Evolutionary conservation across 169 alveolate genomes (phyloP).

Genomic region (Plasmodium chabaudi): DNA sequence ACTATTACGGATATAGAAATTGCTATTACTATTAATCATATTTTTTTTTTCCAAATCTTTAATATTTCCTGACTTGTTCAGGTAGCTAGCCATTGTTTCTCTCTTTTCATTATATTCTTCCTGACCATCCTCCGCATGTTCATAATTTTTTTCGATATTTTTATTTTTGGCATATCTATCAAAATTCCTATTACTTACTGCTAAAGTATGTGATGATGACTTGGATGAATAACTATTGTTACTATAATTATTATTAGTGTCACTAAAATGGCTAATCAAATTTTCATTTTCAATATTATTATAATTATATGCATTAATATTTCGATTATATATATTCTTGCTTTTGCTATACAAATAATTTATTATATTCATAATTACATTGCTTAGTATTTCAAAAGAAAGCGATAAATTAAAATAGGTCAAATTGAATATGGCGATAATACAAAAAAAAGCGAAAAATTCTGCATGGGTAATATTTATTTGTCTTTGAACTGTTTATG

Average conservation of each 20-base stretch:
- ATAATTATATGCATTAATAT: constrained; percentile 42
- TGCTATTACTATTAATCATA: not conserved
- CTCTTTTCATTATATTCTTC: not conserved
- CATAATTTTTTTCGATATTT: not conserved
- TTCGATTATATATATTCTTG: constrained; percentile 63
- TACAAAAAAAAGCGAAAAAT: too few species aligned
- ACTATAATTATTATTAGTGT: constrained; percentile 13
- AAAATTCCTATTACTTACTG: constrained; percentile 7
- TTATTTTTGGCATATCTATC: not conserved
- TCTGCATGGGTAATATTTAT: too few species aligned
- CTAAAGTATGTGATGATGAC: constrained; percentile 31
- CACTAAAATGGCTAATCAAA: constrained; percentile 48
- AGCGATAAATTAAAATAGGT: not conserved
- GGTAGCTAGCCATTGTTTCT: not conserved
- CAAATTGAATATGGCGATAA: too few species aligned
- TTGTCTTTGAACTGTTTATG: too few species aligned
- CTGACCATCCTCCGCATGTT: too few species aligned
- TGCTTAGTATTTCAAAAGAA: not conserved
- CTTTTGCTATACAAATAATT: constrained; percentile 67
- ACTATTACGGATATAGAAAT: not conserved
- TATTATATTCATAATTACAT: constrained; percentile 76
- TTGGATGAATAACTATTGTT: constrained; percentile 18
- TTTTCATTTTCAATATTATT: constrained; percentile 72
- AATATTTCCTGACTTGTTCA: constrained; percentile 14
- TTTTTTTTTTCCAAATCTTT: not conserved